A percentile compares a stretch with the other conserved stretches of the same genome.
phyloP scores from a whole-genome alignment of 2,329 filamentous ascomycete genomes.

The Didymosphaeria variabile region DNA sequence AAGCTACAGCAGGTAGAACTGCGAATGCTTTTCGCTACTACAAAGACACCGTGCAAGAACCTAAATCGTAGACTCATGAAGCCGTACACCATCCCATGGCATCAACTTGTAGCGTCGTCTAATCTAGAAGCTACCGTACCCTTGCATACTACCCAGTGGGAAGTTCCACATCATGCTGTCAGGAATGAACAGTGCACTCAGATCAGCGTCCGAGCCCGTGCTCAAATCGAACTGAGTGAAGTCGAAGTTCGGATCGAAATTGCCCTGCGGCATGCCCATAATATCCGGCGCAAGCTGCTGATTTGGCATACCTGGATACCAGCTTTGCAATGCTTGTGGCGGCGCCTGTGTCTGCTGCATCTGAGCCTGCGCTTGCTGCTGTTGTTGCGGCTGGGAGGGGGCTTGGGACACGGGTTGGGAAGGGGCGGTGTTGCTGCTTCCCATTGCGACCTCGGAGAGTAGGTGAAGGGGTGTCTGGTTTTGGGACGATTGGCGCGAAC shows the following conservation, averaged over 20 bases:
- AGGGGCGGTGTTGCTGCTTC: slow-evolving; percentile 35
- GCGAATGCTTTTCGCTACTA: neutral
- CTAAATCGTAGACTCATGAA: slow-evolving; percentile 2
- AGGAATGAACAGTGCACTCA: slow-evolving; percentile 48
- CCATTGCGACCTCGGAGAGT: slow-evolving; percentile 52
- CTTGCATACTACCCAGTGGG: slow-evolving; percentile 21
- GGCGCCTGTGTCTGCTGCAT: slow-evolving; percentile 20
- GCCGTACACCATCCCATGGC: slow-evolving; percentile 1
- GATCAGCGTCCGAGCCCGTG: slow-evolving; percentile 47
- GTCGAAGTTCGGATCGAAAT: slow-evolving; percentile 48
- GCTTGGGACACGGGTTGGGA: slow-evolving; percentile 14
- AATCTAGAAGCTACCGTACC: slow-evolving; percentile 4
- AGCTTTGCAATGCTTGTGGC: slow-evolving; percentile 31
- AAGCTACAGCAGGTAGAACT: neutral
- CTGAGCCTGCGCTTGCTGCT: slow-evolving; percentile 17
- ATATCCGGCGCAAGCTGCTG: slow-evolving; percentile 31
- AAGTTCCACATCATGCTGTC: slow-evolving; percentile 47
- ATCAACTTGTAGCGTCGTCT: neutral
- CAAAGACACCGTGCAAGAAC: neutral
- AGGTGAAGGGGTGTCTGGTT: slow-evolving; percentile 51
- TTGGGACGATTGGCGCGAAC: slow-evolving; percentile 36
- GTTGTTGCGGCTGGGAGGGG: slow-evolving; percentile 12
- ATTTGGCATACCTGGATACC: slow-evolving; percentile 37
- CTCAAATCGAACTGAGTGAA: slow-evolving; percentile 49
- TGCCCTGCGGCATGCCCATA: slow-evolving; percentile 37